Evolutionary conservation across 2,329 filamentous ascomycete species (phyloP).

Genomic region (Geosmithia flava): DNA sequence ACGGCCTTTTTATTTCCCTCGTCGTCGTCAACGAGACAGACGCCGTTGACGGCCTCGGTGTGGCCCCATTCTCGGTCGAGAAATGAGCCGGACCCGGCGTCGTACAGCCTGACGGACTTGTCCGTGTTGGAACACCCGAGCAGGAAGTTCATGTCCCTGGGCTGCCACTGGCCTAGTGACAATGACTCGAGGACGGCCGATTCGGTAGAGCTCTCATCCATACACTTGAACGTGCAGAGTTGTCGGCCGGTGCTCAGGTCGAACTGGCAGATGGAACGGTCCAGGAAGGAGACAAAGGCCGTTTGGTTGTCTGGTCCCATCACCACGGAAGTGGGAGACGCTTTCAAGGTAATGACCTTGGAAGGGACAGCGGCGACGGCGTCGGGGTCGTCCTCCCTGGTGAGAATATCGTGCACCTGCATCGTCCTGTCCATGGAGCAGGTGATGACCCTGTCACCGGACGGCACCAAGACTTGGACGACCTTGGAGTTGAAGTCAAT

Average conservation of each 20-base stretch:
- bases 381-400: constrained; percentile 50
- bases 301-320: constrained; percentile 49
- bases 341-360: constrained; percentile 69
- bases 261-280: constrained; percentile 48
- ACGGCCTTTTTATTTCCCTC: constrained; percentile 46
- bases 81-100: constrained; percentile 62
- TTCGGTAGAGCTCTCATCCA: constrained; percentile 69
- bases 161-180: constrained; percentile 45
- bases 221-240: constrained; percentile 65
- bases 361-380: constrained; percentile 66
- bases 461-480: constrained; percentile 59
- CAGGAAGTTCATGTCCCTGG: constrained; percentile 50
- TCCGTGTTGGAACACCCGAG: constrained; percentile 89
- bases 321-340: constrained; percentile 76
- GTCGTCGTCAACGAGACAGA: constrained; percentile 54
- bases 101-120: constrained; percentile 88
- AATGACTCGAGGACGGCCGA: constrained; percentile 75
- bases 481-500: constrained; percentile 88
- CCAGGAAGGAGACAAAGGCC: constrained; percentile 46
- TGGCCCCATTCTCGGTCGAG: constrained; percentile 89
- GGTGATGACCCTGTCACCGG: constrained; percentile 65
- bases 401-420: constrained; percentile 67
- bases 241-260: constrained; percentile 57
- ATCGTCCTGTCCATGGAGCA: constrained; percentile 82
- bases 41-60: constrained; percentile 82